Evolutionary conservation across 169 alveolate genomes (phyloP).

Genomic region (Hammondia hammondi): DNA sequence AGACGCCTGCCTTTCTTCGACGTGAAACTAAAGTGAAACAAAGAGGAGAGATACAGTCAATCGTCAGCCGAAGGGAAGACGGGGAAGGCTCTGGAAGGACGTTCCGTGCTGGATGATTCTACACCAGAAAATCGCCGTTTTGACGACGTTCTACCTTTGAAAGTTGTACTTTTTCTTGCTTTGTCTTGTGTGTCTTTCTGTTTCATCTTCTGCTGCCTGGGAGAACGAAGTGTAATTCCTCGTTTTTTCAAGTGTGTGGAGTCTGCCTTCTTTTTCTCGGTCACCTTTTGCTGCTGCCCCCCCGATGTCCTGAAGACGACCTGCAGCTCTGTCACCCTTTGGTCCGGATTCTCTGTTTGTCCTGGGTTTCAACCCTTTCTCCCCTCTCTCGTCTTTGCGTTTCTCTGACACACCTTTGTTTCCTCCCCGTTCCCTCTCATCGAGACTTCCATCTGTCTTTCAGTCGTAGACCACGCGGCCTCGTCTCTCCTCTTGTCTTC

Average conservation of each 20-base stretch:
- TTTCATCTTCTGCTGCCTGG: not conserved
- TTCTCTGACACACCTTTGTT: not conserved
- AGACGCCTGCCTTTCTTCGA: not conserved
- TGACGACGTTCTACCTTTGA: not conserved
- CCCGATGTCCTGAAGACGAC: not conserved
- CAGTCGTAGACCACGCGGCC: not conserved
- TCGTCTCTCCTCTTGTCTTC: not conserved
- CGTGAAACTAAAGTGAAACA: too few species aligned
- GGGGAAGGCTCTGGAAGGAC: not conserved
- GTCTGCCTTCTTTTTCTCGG: not conserved
- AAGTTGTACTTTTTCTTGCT: too few species aligned
- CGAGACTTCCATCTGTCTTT: not conserved
- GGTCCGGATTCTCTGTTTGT: not conserved
- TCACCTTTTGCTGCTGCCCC: not conserved
- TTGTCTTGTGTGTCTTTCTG: not conserved
- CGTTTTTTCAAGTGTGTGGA: not conserved
- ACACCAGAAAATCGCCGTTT: not conserved
- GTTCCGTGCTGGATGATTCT: not conserved
- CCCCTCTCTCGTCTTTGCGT: not conserved
- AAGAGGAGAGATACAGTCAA: too few species aligned
- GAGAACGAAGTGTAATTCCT: not conserved
- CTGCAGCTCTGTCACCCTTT: not conserved
- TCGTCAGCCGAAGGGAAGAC: too few species aligned
- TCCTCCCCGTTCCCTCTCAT: not conserved
- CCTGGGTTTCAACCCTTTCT: not conserved